Percentiles rank a stretch among this genome's conserved stretches.
These are phyloP conservation scores for Boletus reticulatus DNA, from an alignment of 768 basidiomycete genomes.

Conservation along the genomic window DNA sequence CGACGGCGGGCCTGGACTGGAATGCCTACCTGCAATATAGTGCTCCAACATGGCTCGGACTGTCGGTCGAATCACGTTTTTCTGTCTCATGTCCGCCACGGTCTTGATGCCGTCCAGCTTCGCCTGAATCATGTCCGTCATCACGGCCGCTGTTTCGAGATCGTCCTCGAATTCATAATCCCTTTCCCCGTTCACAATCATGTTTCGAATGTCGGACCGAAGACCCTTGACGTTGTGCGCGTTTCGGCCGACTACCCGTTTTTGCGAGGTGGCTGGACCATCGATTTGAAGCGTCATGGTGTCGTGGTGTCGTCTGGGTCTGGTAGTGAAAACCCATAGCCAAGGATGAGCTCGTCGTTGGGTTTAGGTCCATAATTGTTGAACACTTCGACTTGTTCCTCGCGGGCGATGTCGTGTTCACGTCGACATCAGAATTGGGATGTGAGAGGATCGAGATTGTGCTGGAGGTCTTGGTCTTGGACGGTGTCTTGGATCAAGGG, in stretches of 20 bases:
- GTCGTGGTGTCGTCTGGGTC: conserved; percentile 82
- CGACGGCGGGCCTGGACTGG: background rate
- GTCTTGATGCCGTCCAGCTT: conserved; percentile 51
- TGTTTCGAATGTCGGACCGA: conserved; percentile 52
- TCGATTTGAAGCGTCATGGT: conserved; percentile 79
- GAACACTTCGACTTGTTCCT: conserved; percentile 48
- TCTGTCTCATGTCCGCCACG: conserved; percentile 15
- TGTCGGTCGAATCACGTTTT: conserved; percentile 43
- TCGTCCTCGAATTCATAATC: conserved; percentile 52
- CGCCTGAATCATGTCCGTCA: conserved; percentile 65
- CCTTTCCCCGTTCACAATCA: conserved; percentile 24
- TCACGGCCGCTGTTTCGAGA: conserved; percentile 61
- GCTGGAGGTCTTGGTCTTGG: conserved; percentile 17
- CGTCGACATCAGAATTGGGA: conserved; percentile 22
- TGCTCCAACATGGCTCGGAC: conserved; percentile 63
- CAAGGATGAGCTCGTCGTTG: conserved; percentile 85
- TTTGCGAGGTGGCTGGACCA: conserved; percentile 37
- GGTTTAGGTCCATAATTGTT: conserved; percentile 95
- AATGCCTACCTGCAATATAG: conserved; percentile 59
- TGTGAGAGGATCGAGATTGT: conserved; percentile 65
- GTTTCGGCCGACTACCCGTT: conserved; percentile 64
- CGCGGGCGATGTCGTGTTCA: conserved; percentile 15
- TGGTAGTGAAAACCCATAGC: conserved; percentile 84
- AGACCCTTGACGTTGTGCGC: conserved; percentile 54
- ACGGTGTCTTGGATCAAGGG: conserved; percentile 56